Evolutionary conservation across 1,284 basidiomycete species (phyloP).

Genomic region (Phaffia rhodozyma): DNA sequence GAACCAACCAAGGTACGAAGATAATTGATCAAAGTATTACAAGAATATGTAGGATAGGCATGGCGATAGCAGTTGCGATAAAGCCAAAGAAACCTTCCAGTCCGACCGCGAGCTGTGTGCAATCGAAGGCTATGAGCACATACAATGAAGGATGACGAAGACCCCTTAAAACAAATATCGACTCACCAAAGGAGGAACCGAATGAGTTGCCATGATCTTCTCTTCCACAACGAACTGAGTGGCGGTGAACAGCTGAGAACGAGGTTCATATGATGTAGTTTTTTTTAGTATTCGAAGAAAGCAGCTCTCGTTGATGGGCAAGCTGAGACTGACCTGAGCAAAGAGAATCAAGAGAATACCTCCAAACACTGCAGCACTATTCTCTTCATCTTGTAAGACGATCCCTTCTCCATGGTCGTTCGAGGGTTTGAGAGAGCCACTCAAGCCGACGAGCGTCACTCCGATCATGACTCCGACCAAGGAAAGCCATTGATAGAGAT

Average conservation of each 20-base stretch:
- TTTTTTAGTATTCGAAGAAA: conserved; percentile 37
- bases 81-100: conserved; percentile 89
- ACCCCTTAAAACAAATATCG: not conserved
- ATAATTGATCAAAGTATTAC: too few relatives aligned
- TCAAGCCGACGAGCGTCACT: conserved; percentile 80
- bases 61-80: conserved; percentile 56
- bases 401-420: conserved; percentile 7
- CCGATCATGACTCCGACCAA: conserved; percentile 83
- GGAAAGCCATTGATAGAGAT: conserved; percentile 58
- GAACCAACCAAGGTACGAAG: conserved; percentile 33
- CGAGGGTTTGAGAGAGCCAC: conserved; percentile 55
- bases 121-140: not conserved
- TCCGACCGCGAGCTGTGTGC: conserved; percentile 60
- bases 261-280: too few relatives aligned
- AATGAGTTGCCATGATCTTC: conserved; percentile 68
- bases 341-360: conserved; percentile 18
- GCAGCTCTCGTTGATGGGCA: conserved; percentile 55
- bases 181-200: conserved; percentile 64
- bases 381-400: conserved; percentile 18
- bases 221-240: conserved; percentile 30
- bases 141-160: not conserved
- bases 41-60: conserved; percentile 48
- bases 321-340: conserved; percentile 42
- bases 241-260: conserved; percentile 71
- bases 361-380: conserved; percentile 11